Evolutionary conservation across 2,329 filamentous ascomycete species (phyloP).

Genomic region (Xylaria sp.): DNA sequence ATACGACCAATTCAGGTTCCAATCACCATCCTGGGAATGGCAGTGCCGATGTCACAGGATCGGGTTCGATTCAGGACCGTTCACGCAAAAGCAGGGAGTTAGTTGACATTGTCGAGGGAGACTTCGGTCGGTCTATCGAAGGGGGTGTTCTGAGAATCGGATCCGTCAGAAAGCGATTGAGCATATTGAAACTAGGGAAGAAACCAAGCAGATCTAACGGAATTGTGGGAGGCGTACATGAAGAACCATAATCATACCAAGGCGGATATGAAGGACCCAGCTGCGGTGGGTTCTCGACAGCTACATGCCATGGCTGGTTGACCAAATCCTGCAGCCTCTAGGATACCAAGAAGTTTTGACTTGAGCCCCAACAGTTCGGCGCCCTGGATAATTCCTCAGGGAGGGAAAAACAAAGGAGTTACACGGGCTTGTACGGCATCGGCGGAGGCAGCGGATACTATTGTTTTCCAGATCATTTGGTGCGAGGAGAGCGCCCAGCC

Average conservation of each 20-base stretch:
- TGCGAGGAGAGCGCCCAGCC: slow-evolving; percentile 11
- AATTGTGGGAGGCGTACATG: slow-evolving; percentile 64
- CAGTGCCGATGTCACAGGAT: slow-evolving; percentile 34
- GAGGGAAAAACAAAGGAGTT: slow-evolving; percentile 29
- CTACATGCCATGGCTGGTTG: slow-evolving; percentile 7
- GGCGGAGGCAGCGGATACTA: slow-evolving; percentile 15
- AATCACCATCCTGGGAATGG: slow-evolving; percentile 38
- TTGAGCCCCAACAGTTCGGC: slow-evolving; percentile 23
- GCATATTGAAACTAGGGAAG: slow-evolving; percentile 78
- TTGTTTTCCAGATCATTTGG: slow-evolving; percentile 12
- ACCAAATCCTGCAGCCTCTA: slow-evolving; percentile 19
- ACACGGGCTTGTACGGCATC: slow-evolving; percentile 25
- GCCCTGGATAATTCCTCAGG: slow-evolving; percentile 33
- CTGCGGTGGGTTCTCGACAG: slow-evolving; percentile 1
- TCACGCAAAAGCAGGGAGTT: slow-evolving; percentile 47
- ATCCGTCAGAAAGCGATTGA: slow-evolving; percentile 81
- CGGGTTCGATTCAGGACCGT: slow-evolving; percentile 40
- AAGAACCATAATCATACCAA: slow-evolving; percentile 57
- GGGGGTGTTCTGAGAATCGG: slow-evolving; percentile 60
- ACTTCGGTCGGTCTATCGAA: slow-evolving; percentile 47
- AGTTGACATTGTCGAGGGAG: slow-evolving; percentile 45
- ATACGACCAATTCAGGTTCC: slow-evolving; percentile 42
- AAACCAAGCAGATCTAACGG: slow-evolving; percentile 68
- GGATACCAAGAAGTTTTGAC: slow-evolving; percentile 32
- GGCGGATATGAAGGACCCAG: not conserved